Conservation (phyloP, 805 yeast species). For the Ogataea chonburiensis region DNA sequence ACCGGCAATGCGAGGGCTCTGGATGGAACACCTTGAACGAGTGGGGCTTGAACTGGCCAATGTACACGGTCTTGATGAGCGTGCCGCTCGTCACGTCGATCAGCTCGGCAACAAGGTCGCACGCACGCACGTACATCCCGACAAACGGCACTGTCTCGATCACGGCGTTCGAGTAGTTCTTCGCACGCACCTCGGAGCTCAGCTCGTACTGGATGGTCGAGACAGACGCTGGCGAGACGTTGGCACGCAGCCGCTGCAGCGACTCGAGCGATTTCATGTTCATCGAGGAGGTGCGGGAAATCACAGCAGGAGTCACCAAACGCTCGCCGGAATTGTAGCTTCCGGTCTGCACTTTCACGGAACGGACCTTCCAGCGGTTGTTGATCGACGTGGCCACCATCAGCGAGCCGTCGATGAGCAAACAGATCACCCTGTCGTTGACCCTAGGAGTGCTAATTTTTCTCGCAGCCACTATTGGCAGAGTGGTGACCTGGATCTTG, state of each 20-base stretch:
- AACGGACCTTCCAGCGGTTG: constrained; percentile 61
- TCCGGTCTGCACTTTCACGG: constrained; percentile 46
- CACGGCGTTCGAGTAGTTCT: constrained; percentile 27
- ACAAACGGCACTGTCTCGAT: constrained; percentile 64
- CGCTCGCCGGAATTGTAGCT: constrained; percentile 44
- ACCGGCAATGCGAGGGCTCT: constrained; percentile 84
- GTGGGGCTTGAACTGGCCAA: constrained; percentile 61
- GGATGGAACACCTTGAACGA: constrained; percentile 72
- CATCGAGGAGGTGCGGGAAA: constrained; percentile 30
- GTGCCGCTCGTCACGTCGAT: constrained; percentile 81
- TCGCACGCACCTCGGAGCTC: background rate
- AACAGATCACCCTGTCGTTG: constrained; percentile 65
- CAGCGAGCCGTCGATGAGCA: constrained; percentile 47
- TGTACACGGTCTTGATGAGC: constrained; percentile 55
- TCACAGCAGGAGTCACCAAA: constrained; percentile 38
- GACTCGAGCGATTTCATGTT: constrained; percentile 20
- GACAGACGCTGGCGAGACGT: constrained; percentile 15
- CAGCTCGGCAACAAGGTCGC: constrained; percentile 56
- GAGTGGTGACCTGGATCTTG: constrained; percentile 33
- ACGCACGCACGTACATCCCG: constrained; percentile 68
- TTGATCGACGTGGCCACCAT: constrained; percentile 64
- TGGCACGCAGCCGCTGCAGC: constrained; percentile 13
- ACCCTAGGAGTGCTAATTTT: constrained; percentile 69
- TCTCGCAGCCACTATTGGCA: constrained; percentile 48
- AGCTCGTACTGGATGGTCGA: constrained; percentile 11